These are phyloP conservation scores for Avena eriantha DNA, from an alignment of 176 grass and related monocot genomes.

Conservation along the genomic window DNA sequence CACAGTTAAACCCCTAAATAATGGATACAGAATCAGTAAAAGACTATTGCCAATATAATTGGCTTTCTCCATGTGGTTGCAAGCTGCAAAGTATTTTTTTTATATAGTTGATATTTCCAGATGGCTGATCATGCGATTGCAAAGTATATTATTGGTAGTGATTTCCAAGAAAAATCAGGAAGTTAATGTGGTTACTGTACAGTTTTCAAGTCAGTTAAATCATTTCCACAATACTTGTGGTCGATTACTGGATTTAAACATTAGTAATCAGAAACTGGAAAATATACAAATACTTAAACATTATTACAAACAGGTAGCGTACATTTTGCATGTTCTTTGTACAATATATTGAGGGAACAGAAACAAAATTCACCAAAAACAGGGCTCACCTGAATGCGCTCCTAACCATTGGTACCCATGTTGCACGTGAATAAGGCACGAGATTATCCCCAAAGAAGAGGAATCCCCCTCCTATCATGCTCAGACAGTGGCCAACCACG, in stretches of 20 bases:
- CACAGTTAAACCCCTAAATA: no score
- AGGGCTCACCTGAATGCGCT: conserved; percentile 55
- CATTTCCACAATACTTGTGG: neutral
- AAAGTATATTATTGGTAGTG: neutral
- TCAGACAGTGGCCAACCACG: conserved; percentile 91
- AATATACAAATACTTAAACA: neutral
- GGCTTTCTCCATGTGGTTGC: conserved; percentile 5
- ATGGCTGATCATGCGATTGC: no score
- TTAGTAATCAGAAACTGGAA: neutral
- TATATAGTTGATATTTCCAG: no score
- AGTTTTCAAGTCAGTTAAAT: neutral
- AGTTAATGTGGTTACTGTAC: neutral
- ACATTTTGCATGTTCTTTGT: neutral
- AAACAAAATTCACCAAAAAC: conserved; percentile 28
- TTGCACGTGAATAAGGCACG: conserved; percentile 67
- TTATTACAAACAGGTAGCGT: conserved; percentile 2
- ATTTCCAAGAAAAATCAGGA: conserved; percentile 33
- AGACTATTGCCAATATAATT: neutral
- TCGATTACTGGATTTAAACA: neutral
- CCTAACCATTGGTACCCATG: conserved; percentile 74
- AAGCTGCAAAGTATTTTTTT: neutral
- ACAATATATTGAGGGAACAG: neutral
- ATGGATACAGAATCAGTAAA: neutral
- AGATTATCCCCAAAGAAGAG: conserved; percentile 95
- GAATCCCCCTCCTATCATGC: conserved; percentile 76